phyloP scores from a whole-genome alignment of 371 early-diverging fungal genomes.

The Dinochytrium kinnereticum region DNA sequence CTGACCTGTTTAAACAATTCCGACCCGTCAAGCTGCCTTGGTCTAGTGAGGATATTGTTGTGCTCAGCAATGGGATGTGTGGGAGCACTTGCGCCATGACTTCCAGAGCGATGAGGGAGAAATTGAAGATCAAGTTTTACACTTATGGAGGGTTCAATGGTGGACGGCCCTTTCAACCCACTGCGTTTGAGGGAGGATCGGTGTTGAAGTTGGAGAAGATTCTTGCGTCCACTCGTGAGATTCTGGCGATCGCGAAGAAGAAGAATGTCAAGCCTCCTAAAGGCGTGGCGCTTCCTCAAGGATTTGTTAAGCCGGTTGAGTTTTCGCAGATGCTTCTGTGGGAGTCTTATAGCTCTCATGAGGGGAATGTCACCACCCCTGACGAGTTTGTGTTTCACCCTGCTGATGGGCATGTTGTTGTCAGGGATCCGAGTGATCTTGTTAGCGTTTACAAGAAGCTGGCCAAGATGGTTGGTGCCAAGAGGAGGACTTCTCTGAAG shows the following conservation, averaged over 20 bases:
- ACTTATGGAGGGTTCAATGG: not conserved
- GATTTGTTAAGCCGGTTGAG: not conserved
- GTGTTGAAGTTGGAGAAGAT: not conserved
- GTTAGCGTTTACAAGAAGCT: not conserved
- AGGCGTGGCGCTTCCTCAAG: not conserved
- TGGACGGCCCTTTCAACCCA: not conserved
- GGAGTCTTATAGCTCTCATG: not conserved
- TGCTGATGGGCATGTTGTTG: not conserved
- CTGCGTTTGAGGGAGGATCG: not conserved
- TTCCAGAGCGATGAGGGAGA: not conserved
- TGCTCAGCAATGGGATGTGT: not conserved
- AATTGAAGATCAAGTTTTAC: not conserved
- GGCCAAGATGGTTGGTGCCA: slow-evolving; percentile 2
- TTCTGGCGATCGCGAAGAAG: not conserved
- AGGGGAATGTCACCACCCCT: not conserved
- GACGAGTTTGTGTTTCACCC: not conserved
- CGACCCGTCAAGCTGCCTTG: not conserved
- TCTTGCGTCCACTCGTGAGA: not conserved
- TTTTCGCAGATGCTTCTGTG: not conserved
- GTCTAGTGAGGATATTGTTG: not conserved
- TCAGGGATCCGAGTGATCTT: not conserved
- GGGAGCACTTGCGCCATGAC: not conserved
- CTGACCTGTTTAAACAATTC: not conserved
- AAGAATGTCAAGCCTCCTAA: not conserved
- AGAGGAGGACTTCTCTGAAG: too few relatives aligned